Evolutionary conservation across 768 basidiomycete genomes (phyloP), one percentile per base, ranked within the genome.

Genomic region (Leccinellum albellum): DNA sequence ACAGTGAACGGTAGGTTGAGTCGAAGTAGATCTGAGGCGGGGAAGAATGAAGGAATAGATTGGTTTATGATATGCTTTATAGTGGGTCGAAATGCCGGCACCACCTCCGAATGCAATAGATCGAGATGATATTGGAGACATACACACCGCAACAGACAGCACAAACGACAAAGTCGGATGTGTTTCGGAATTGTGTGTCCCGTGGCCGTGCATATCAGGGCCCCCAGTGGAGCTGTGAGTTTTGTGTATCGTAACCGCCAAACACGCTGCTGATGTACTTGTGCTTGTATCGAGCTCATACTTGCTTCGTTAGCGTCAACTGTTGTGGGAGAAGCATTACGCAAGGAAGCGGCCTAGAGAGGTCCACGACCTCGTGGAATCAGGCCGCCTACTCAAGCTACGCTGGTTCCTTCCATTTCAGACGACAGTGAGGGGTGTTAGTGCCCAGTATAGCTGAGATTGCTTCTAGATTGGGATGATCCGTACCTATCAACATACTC

Each of bases 311-410:
- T 50, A 31, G 42, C 29, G 54, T 50, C 21, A 45, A 49, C 33
- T 40, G 35, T 42, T 26, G 65, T 64, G 68, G 61, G 61, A 61
- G 60, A 52, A 50, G 54, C 15, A 28, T 66, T 58, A 60, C 57
- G 62, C 47, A 55, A 66, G 31, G 31, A 51, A 48, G 48, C 54
- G 54, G 54, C 40, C 49, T 57, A 56, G 57, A 50, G 55, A 57
- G 53, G 51, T 2, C 57, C 48, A 50, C 21, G 51, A 42, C 65
- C 68, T 67, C 67, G 61, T 65, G 68, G 60, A 49, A 47, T 35
- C 55, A 48, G 56, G 28, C 53, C 49, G 55, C 58, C 50, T 33
- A 6, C 29, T 54, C 28, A n/a, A 51, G 51, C 13, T 32, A 32
- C 45, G 29, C 8, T 31, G 55, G 50, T 17, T 48, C 9, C 50